Conservation (phyloP, 2,329 filamentous ascomycete species). For the Fusarium paranaense region DNA sequence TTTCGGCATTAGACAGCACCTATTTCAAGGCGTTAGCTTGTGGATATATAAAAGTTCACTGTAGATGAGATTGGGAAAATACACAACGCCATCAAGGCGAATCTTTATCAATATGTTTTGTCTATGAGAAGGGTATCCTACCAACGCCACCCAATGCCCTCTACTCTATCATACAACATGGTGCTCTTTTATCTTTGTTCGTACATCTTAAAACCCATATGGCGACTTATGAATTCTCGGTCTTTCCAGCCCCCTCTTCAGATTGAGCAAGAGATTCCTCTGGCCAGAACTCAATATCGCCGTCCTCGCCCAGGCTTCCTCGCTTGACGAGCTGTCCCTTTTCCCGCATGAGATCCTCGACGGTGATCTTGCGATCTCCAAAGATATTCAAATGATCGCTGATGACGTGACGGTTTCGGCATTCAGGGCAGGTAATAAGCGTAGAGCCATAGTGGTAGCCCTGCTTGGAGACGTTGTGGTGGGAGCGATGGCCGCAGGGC, state of each 20-base stretch:
- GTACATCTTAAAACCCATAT: not conserved
- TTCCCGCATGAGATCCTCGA: conserved; percentile 82
- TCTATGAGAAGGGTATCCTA: conserved; percentile 35
- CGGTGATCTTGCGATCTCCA: conserved; percentile 74
- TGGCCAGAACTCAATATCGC: conserved; percentile 94
- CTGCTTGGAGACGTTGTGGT: conserved; percentile 90
- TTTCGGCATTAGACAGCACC: conserved; percentile 19
- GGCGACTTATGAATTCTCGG: conserved; percentile 3
- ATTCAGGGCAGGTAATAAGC: conserved; percentile 87
- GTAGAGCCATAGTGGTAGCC: conserved; percentile 93
- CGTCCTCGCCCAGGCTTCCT: conserved; percentile 77
- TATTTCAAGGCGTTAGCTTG: conserved; percentile 31
- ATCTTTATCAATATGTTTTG: conserved; percentile 6
- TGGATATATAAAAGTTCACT: conserved; percentile 22
- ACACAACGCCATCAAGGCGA: conserved; percentile 3
- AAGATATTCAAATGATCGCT: conserved; percentile 88
- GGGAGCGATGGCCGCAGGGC: conserved; percentile 82
- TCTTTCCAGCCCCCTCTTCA: conserved; percentile 32
- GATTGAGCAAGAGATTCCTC: conserved; percentile 63
- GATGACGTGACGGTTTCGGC: conserved; percentile 90
- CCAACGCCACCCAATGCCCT: conserved; percentile 37
- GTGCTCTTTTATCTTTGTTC: not conserved
- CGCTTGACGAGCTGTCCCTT: conserved; percentile 80
- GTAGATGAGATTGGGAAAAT: conserved; percentile 22
- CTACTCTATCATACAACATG: conserved; percentile 33